Evolutionary conservation across 352 stramenopile species (phyloP).

Genomic region (Globisporangium irregulare): DNA sequence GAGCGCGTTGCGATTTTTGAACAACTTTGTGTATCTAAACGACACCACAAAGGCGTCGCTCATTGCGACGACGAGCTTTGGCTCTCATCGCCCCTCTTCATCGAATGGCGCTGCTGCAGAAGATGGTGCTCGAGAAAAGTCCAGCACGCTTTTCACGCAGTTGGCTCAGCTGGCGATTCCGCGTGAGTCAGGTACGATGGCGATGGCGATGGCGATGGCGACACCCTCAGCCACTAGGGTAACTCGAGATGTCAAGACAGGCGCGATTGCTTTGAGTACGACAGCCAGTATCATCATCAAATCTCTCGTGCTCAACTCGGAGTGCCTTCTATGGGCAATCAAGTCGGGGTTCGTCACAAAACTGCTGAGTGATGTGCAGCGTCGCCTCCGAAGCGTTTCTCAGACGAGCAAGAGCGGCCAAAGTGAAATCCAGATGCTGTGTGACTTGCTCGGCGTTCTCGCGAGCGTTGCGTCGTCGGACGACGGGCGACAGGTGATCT

Average conservation of each 20-base stretch:
- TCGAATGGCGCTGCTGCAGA: neutral
- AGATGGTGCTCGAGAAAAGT: neutral
- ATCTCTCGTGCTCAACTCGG: constrained; percentile 38
- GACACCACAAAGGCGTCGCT: constrained; percentile 36
- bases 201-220: neutral
- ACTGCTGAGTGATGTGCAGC: constrained; percentile 34
- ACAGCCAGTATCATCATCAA: constrained; percentile 44
- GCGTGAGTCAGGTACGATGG: neutral
- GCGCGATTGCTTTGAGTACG: constrained; percentile 17
- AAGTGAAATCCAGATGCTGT: constrained; percentile 31
- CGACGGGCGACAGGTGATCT: constrained; percentile 41
- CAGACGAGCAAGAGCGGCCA: constrained; percentile 36
- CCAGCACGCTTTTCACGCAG: constrained; percentile 16
- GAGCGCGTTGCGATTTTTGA: constrained; percentile 39
- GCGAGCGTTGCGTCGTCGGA: constrained; percentile 37
- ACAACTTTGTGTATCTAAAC: constrained; percentile 46
- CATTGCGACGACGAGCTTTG: constrained; percentile 17
- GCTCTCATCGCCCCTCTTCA: neutral
- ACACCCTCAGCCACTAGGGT: neutral
- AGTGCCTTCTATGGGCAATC: constrained; percentile 45
- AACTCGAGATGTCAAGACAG: neutral
- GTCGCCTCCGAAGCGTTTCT: constrained; percentile 28
- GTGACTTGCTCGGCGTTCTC: constrained; percentile 46
- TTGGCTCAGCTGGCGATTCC: constrained; percentile 15
- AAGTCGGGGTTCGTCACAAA: constrained; percentile 40